phyloP scores from a whole-genome alignment of 2,329 filamentous ascomycete species.

The Emergomyces pasteurianus region DNA sequence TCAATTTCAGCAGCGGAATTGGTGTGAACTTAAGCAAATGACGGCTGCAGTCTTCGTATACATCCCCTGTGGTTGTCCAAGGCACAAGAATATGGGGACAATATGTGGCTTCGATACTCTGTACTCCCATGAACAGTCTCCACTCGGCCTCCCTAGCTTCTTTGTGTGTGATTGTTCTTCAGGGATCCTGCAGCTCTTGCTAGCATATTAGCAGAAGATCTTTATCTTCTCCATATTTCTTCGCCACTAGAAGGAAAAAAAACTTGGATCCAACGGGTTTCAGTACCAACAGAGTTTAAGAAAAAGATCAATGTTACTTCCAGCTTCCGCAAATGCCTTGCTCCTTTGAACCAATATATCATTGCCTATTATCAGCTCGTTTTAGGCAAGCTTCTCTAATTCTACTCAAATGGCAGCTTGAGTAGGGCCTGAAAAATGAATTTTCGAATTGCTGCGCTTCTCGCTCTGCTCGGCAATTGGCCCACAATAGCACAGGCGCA shows the following conservation, averaged over 20 bases:
- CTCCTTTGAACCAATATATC: background rate
- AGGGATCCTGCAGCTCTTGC: background rate
- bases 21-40: too few species aligned
- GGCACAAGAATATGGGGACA: background rate
- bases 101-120: background rate
- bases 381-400: background rate
- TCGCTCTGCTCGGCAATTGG: background rate
- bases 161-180: background rate
- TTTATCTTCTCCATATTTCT: background rate
- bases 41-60: background rate
- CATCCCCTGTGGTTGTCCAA: background rate
- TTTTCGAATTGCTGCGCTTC: background rate
- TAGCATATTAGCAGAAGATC: background rate
- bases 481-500: conserved; percentile 4
- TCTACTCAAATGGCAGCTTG: background rate
- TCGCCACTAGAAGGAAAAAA: background rate
- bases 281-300: background rate
- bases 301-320: background rate
- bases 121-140: background rate
- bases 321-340: background rate
- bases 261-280: background rate
- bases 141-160: background rate
- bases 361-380: background rate
- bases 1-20: too few species aligned
- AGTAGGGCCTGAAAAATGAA: background rate